phyloP scores from a whole-genome alignment of 306 rosid genomes.

The Sicyos baderoa region DNA sequence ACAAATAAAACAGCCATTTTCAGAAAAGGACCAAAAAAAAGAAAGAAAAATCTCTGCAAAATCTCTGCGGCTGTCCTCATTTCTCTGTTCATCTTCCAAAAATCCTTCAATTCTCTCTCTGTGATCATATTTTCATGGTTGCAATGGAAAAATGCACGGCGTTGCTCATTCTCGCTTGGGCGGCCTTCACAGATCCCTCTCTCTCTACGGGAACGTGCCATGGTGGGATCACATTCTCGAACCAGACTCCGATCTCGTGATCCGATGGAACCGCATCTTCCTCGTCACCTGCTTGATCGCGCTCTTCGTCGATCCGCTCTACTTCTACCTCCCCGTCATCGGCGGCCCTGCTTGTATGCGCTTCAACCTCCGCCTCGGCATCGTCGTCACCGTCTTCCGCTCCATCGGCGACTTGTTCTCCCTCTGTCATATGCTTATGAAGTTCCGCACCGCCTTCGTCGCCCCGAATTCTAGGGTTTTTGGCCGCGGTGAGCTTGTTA shows the following conservation, averaged over 20 bases:
- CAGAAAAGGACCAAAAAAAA: background rate
- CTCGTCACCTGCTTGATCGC: slow-evolving; percentile 47
- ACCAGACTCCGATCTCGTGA: slow-evolving; percentile 48
- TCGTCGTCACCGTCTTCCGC: slow-evolving; percentile 51
- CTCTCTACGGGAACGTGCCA: slow-evolving; percentile 42
- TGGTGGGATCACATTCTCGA: slow-evolving; percentile 68
- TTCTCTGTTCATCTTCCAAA: background rate
- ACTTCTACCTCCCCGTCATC: slow-evolving; percentile 56
- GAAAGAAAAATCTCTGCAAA: background rate
- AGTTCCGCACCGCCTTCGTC: slow-evolving; percentile 57
- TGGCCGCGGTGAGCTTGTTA: slow-evolving; percentile 62
- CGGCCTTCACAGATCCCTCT: slow-evolving; percentile 30
- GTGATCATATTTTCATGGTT: background rate
- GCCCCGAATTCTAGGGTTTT: slow-evolving; percentile 45
- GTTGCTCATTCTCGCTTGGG: slow-evolving; percentile 29
- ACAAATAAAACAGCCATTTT: background rate
- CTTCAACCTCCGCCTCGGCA: slow-evolving; percentile 38
- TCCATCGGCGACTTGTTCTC: slow-evolving; percentile 63
- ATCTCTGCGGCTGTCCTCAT: background rate
- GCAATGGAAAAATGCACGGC: slow-evolving; percentile 25
- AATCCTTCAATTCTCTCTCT: slow-evolving; percentile 9
- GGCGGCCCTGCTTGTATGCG: slow-evolving; percentile 53
- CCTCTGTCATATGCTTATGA: slow-evolving; percentile 48
- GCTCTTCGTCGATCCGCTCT: slow-evolving; percentile 77
- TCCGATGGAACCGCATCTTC: slow-evolving; percentile 55